A percentile compares a stretch with the other conserved stretches of the same genome.
phyloP scores from a whole-genome alignment of 495 filamentous ascomycete species.

The Xylaria palmicola region DNA sequence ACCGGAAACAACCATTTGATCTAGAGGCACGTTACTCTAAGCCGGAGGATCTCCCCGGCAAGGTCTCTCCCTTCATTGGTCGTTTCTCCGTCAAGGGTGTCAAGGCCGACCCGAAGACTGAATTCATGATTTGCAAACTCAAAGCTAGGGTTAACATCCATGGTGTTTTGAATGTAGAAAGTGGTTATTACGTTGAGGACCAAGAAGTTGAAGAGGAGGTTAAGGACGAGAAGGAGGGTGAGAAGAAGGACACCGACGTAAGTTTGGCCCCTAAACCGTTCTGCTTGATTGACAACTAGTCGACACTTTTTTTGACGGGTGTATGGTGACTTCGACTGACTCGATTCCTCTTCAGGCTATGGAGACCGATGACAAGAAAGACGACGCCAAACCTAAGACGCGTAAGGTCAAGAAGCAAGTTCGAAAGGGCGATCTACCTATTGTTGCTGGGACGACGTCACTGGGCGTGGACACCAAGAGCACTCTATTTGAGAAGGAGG shows the following conservation, averaged over 20 bases:
- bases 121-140: conserved; percentile 99
- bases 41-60: conserved; percentile 84
- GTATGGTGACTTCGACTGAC: background rate
- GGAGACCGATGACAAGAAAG: conserved; percentile 78
- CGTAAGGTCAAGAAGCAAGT: conserved; percentile 99
- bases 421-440: conserved; percentile 93
- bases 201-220: conserved; percentile 96
- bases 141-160: conserved; percentile 97
- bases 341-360: conserved; percentile 63
- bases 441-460: conserved; percentile 77
- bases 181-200: conserved; percentile 97
- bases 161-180: conserved; percentile 94
- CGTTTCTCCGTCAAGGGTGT: conserved; percentile 92
- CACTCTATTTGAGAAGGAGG: conserved; percentile 72
- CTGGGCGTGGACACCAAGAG: conserved; percentile 69
- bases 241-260: conserved; percentile 73
- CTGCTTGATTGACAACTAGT: conserved; percentile 12
- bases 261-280: conserved; percentile 36
- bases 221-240: conserved; percentile 58
- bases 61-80: conserved; percentile 91
- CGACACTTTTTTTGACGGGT: background rate
- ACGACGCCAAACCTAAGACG: conserved; percentile 83
- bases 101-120: conserved; percentile 79
- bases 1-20: conserved; percentile 96
- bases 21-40: conserved; percentile 92